These are phyloP conservation scores for Trichoderma citrinoviride DNA, from an alignment of 2,329 filamentous ascomycete genomes.

Conservation along the genomic window DNA sequence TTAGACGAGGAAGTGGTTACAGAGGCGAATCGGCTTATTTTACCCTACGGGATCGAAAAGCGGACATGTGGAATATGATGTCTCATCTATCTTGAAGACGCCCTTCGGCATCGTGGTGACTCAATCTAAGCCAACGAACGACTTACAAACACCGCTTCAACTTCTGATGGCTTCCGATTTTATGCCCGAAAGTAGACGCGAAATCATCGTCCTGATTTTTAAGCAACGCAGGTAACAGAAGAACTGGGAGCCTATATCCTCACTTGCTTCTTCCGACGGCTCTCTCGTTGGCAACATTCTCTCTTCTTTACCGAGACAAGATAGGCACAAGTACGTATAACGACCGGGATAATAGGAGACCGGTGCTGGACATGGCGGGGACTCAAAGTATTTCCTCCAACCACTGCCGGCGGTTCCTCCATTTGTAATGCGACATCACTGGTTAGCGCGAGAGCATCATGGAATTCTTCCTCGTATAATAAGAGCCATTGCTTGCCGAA, in stretches of 20 bases:
- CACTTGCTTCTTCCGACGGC: conserved; percentile 7
- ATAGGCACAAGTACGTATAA: background rate
- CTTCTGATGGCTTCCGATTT: background rate
- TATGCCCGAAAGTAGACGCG: background rate
- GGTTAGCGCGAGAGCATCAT: background rate
- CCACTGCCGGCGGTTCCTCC: background rate
- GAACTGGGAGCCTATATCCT: background rate
- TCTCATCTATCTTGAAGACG: background rate
- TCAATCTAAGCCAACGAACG: background rate
- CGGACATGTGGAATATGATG: background rate
- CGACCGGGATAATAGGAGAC: background rate
- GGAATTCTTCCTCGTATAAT: conserved; percentile 8
- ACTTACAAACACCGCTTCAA: background rate
- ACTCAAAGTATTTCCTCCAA: background rate
- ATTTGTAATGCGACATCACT: background rate
- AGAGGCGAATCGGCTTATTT: background rate
- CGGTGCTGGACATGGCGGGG: background rate
- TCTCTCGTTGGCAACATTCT: background rate
- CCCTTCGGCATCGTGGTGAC: background rate
- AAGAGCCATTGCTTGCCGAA: background rate
- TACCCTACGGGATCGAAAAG: background rate
- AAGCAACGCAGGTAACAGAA: too few species aligned
- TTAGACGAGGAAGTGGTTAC: background rate
- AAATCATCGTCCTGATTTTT: too few species aligned
- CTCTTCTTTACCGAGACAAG: background rate